A percentile compares a stretch with the other conserved stretches of the same genome.
Conservation (phyloP, 192 early-diverging fungal genomes). For the Polychytrium aggregatum region DNA sequence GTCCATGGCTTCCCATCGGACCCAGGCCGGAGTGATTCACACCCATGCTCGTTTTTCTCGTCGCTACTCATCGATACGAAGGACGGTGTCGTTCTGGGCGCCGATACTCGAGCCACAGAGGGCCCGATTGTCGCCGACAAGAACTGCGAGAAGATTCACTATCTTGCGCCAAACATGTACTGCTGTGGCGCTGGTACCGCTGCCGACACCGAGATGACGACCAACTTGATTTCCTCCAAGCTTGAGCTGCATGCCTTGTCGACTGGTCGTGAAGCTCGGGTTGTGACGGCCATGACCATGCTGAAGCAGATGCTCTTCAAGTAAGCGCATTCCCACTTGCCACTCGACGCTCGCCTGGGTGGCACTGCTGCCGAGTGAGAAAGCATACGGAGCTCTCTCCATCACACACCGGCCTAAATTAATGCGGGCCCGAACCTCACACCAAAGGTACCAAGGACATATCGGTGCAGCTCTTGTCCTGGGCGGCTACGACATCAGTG, state of each 20-base stretch:
- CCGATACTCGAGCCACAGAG: slow-evolving; percentile 92
- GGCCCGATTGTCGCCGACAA: slow-evolving; percentile 97
- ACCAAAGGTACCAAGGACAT: slow-evolving; percentile 90
- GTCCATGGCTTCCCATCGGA: no score
- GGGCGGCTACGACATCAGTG: slow-evolving; percentile 83
- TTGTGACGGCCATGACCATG: slow-evolving; percentile 91
- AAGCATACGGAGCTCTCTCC: no score
- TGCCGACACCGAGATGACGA: slow-evolving; percentile 97
- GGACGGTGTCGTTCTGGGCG: slow-evolving; percentile 89
- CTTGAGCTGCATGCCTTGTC: slow-evolving; percentile 85
- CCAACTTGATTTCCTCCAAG: slow-evolving; percentile 81
- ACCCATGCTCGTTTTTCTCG: no score
- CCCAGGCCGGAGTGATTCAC: no score
- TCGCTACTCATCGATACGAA: no score
- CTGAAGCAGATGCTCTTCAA: slow-evolving; percentile 95
- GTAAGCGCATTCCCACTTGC: slow-evolving; percentile 21
- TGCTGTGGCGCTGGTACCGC: slow-evolving; percentile 98
- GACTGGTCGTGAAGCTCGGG: slow-evolving; percentile 79
- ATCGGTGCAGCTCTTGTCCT: slow-evolving; percentile 89
- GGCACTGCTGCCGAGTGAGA: no score
- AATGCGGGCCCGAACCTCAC: no score
- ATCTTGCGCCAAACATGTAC: slow-evolving; percentile 94
- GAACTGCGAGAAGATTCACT: slow-evolving; percentile 98
- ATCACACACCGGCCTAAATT: no score
- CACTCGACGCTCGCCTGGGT: no score